Evolutionary conservation across 2,329 filamentous ascomycete genomes (phyloP), one percentile per base, ranked within the genome.

Genomic region (Beauveria sp.): DNA sequence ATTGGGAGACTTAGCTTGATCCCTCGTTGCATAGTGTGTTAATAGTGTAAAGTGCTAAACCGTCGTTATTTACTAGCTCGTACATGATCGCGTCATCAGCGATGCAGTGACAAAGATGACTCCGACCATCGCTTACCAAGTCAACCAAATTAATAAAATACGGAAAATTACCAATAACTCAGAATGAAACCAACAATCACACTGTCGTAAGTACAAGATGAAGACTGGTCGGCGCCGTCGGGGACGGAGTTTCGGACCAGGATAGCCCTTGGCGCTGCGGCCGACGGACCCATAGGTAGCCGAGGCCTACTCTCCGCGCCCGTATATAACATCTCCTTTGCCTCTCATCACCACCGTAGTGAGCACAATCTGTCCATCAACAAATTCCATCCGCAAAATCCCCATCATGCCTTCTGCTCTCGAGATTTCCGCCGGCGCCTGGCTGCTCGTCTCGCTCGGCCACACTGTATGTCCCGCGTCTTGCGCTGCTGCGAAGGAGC

Each of bases 231-330:
- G 40, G 44, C 16, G 24, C 46, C 55, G 46, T 50, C 44, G 55
- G 55, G 46, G 18, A 37, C 55, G 55, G 55, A 58, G 55, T 51
- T 58, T 58, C 24, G 44, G 46, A 12, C 22, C 34, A 58, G 46
- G 24, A 26, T 50, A 43, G 5, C 28, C 46, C 16, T 24, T 22
- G 55, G 14, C 14, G 44, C 30, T 14, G 55, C 44, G 55, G 5
- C 55, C 55, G 55, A 57, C 41, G 55, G 55, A 57, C 44, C 55
- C 55, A 57, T 56, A 34, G 22, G n/a, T 58, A 58, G 55, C 55
- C 55, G 55, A 58, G 55, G 55, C 55, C 55, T 37, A 37, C 34
- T 37, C 34, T 16, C 34, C 34, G 34, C 34, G 12, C 34, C 12
- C 34, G 34, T 37, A 37, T 37, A 37, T 37, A 47, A 37, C 28